These are phyloP conservation scores for Arthrobotrys entomopaga DNA, from an alignment of 2,329 filamentous ascomycete genomes.

Conservation along the genomic window DNA sequence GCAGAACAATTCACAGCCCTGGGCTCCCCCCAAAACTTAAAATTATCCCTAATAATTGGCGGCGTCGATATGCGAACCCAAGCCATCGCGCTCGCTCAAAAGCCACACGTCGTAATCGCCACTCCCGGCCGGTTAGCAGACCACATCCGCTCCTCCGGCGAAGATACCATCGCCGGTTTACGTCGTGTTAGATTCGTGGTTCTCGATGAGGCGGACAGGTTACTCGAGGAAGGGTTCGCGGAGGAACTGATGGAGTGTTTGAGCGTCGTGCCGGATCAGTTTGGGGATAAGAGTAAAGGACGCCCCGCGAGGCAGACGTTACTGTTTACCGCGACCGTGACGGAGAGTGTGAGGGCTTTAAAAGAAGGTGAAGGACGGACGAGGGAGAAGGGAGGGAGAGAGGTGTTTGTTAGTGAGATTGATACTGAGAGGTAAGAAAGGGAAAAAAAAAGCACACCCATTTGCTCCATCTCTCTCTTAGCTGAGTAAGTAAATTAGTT, in stretches of 20 bases:
- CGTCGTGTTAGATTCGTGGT: constrained; percentile 84
- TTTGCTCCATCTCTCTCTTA: not conserved
- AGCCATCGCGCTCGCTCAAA: constrained; percentile 80
- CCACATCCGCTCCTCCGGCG: constrained; percentile 88
- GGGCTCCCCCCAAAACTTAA: constrained; percentile 85
- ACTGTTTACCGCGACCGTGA: constrained; percentile 95
- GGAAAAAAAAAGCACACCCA: too few species aligned
- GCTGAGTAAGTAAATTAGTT: not conserved
- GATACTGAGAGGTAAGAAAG: constrained; percentile 72
- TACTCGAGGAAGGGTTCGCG: constrained; percentile 69
- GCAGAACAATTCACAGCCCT: constrained; percentile 96
- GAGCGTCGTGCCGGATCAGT: constrained; percentile 72
- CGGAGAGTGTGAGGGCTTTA: constrained; percentile 86
- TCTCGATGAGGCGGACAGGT: constrained; percentile 92
- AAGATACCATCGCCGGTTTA: constrained; percentile 86
- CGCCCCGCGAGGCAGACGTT: constrained; percentile 77
- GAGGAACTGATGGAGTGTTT: constrained; percentile 89
- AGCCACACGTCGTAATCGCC: constrained; percentile 92
- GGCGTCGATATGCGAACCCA: constrained; percentile 92
- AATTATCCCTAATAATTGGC: constrained; percentile 88
- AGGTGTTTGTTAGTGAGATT: constrained; percentile 89
- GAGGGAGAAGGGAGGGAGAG: constrained; percentile 73
- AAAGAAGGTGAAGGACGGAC: constrained; percentile 73
- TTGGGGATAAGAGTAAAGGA: constrained; percentile 69
- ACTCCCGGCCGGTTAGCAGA: constrained; percentile 93